These are phyloP conservation scores for Suillus luteus DNA, from an alignment of 768 basidiomycete species.

Conservation along the genomic window DNA sequence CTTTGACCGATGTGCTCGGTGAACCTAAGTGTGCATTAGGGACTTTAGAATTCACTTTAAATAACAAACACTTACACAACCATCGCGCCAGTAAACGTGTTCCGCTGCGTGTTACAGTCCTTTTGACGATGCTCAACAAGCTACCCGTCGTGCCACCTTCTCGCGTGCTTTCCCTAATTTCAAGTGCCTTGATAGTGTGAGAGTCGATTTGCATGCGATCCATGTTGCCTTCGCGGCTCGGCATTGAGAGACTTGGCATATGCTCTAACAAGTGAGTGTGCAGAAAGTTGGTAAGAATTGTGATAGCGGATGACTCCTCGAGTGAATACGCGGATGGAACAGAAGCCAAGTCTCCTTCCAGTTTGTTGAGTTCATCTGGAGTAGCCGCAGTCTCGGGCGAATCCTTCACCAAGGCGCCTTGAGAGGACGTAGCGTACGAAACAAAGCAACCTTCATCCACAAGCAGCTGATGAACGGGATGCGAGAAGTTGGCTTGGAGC, in stretches of 20 bases:
- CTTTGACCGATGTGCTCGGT: conserved; percentile 72
- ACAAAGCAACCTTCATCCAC: conserved; percentile 56
- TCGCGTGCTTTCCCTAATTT: conserved; percentile 72
- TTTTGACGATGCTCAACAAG: conserved; percentile 70
- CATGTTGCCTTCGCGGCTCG: conserved; percentile 54
- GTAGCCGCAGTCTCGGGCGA: conserved; percentile 5
- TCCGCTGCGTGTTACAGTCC: conserved; percentile 78
- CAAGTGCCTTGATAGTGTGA: conserved; percentile 86
- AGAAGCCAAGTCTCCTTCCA: conserved; percentile 9
- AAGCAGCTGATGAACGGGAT: conserved; percentile 52
- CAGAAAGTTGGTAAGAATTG: conserved; percentile 65
- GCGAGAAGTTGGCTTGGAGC: conserved; percentile 37
- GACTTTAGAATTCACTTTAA: conserved; percentile 6
- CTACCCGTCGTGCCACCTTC: conserved; percentile 78
- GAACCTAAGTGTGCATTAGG: conserved; percentile 55
- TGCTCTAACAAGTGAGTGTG: conserved; percentile 71
- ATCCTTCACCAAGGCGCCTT: neutral
- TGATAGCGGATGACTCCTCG: conserved; percentile 58
- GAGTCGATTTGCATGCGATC: conserved; percentile 87
- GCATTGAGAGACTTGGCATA: conserved; percentile 65
- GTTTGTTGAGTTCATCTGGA: conserved; percentile 26
- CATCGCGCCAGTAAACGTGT: conserved; percentile 73
- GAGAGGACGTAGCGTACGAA: conserved; percentile 43
- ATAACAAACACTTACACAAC: conserved; percentile 59
- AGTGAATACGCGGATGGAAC: conserved; percentile 28